Percentiles rank a stretch among this genome's conserved stretches.
These are phyloP conservation scores for Parastagonospora nodorum DNA, from an alignment of 2,329 filamentous ascomycete species.

Conservation along the genomic window DNA sequence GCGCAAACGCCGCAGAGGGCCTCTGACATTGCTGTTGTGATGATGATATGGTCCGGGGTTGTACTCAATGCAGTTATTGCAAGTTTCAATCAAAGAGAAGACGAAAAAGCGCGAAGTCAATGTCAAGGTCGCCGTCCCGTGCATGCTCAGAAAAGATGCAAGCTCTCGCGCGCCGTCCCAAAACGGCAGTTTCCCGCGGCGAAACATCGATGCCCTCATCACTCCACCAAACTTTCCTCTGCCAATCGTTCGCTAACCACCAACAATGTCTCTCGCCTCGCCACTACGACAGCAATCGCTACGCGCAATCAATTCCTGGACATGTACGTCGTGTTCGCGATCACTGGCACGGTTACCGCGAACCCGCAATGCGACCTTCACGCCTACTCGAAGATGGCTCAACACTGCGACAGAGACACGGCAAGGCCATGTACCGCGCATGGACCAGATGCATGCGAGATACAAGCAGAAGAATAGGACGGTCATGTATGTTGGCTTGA, in stretches of 20 bases:
- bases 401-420: slow-evolving; percentile 36
- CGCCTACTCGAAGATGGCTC: slow-evolving; percentile 34
- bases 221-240: slow-evolving; percentile 18
- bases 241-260: slow-evolving; percentile 4
- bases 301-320: slow-evolving; percentile 40
- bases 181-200: slow-evolving; percentile 37
- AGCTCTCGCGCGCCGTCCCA: slow-evolving; percentile 17
- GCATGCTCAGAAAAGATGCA: slow-evolving; percentile 4
- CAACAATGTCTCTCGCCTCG: slow-evolving; percentile 34
- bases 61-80: background rate
- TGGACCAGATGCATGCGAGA: slow-evolving; percentile 68
- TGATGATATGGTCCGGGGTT: background rate
- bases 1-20: slow-evolving; percentile 51
- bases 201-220: slow-evolving; percentile 31
- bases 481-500: slow-evolving; percentile 57
- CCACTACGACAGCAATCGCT: slow-evolving; percentile 22
- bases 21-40: slow-evolving; percentile 34
- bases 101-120: background rate
- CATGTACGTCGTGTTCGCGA: slow-evolving; percentile 45
- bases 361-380: slow-evolving; percentile 21
- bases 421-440: slow-evolving; percentile 55
- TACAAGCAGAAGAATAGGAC: slow-evolving; percentile 72
- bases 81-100: background rate
- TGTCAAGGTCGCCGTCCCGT: slow-evolving; percentile 7
- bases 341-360: slow-evolving; percentile 21